Evolutionary conservation across 495 filamentous ascomycete genomes (phyloP), one percentile per base, ranked within the genome.

Genomic region (Daldinia vernicosa): DNA sequence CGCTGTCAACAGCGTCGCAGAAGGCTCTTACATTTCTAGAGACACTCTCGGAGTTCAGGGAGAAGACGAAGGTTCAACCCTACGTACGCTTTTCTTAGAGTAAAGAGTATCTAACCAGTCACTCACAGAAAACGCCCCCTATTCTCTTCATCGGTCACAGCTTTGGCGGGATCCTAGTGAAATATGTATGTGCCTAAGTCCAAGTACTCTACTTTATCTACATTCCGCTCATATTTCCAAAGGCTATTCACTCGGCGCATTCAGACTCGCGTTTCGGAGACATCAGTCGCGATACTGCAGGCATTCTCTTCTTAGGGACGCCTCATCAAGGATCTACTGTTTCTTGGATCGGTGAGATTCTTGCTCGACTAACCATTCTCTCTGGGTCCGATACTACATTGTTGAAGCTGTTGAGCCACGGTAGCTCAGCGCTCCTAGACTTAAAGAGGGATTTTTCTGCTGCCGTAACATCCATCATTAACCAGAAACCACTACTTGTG

Each of bases 21-120:
- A 60, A 60, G 17, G 57, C 37, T 47, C 17, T 47, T n/a, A 60
- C 40, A 19, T 47, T 60, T 15, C 15, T 60, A 22, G 27, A 47
- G 22, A 14, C 22, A 22, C 27, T 47, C 6, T 47, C 26, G 7
- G 39, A 47, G 24, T 47, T 30, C 39, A 32, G 57, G 9, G 8
- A 47, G 43, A 47, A 47, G 17, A 47, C 43, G 4, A 24, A 24
- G 43, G 43, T 47, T 24, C 8, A 1, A 47, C 4, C 43, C 17
- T 12, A 47, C 19, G 19, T 5, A 47, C 19, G 9, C 43, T 8
- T 24, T 47, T 19, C 43, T 3, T 3, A 47, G 17, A 22, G 2
- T 47, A 22, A 9, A 4, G 1, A 19, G 3, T 47, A 47, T 47
- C 43, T 47, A 11, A 47, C 17, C 11, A 19, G 14, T 22, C 6